A percentile compares a stretch with the other conserved stretches of the same genome.
phyloP scores from a whole-genome alignment of 805 yeast species.

The Kregervanrija pseudodelftensis region DNA sequence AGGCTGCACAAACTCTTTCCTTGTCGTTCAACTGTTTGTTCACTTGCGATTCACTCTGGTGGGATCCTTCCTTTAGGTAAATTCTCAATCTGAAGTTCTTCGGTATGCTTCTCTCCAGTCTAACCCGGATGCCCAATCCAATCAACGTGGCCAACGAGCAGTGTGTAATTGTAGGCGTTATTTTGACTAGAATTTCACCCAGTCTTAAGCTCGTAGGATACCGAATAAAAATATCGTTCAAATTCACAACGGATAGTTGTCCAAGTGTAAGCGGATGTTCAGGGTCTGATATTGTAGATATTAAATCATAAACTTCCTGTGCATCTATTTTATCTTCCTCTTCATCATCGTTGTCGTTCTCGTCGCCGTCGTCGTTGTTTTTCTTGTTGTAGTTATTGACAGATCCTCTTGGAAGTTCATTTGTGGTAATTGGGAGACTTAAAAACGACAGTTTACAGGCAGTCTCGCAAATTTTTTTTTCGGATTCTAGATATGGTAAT shows the following conservation, averaged over 20 bases:
- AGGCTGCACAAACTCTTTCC: conserved; percentile 97
- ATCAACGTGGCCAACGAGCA: conserved; percentile 94
- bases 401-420: background rate
- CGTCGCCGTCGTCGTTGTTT: background rate
- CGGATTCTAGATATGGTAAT: too few relatives aligned
- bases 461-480: too few relatives aligned
- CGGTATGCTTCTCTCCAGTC: conserved; percentile 84
- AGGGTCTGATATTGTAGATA: conserved; percentile 86
- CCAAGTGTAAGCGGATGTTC: conserved; percentile 96
- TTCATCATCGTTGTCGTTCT: background rate
- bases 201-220: conserved; percentile 49
- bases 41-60: conserved; percentile 92
- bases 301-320: conserved; percentile 84
- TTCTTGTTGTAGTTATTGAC: background rate
- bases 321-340: conserved; percentile 51
- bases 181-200: conserved; percentile 71
- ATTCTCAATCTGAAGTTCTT: conserved; percentile 75
- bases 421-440: too few relatives aligned
- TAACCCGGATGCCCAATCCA: conserved; percentile 88
- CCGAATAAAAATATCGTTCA: conserved; percentile 67
- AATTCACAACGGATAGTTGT: conserved; percentile 86
- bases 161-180: conserved; percentile 97
- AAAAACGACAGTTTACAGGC: too few relatives aligned
- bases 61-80: conserved; percentile 82
- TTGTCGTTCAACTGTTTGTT: conserved; percentile 95